Evolutionary conservation across 2,329 filamentous ascomycete species (phyloP), one percentile per base, ranked within the genome.

Genomic region (Pseudopithomyces chartarum): DNA sequence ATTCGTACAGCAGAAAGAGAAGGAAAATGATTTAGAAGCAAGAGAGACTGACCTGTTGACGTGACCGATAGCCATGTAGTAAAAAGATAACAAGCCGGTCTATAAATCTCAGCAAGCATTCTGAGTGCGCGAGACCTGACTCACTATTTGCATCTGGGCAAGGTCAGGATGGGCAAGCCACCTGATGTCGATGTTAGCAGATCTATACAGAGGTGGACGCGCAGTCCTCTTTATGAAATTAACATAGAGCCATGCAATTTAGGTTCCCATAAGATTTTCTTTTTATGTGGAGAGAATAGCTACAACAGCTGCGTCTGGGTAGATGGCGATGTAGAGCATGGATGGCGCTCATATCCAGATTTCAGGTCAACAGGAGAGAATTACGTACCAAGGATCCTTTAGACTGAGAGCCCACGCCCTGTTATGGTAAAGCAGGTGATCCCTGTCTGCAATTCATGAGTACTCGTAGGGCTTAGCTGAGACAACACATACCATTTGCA

Each of bases 11-110:
- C n/a, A n/a, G n/a, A n/a, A n/a, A n/a, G n/a, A n/a, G n/a, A n/a
- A n/a, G n/a, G n/a, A n/a, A n/a, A n/a, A n/a, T n/a, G n/a, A n/a
- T n/a, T n/a, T n/a, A n/a, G n/a, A n/a, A n/a, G n/a, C n/a, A n/a
- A n/a, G n/a, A n/a, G n/a, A n/a, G n/a, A 13, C 66, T 60, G 62
- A 79, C 77, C 76, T 63, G 53, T 73, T 78, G 15, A 78, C 67
- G 45, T 78, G 76, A 22, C 76, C 73, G 39, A 70, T 76, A 7
- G 70, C 59, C 47, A 78, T 59, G 36, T 76, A 75, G 58, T 79
- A 79, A 39, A 79, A 71, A 1, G 71, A 66, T 23, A 75, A 65
- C 13, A 80, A 63, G 7, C 69, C 68, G 19, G 23, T 26, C 19
- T 32, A 51, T 36, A n/a, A 58, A n/a, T n/a, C n/a, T n/a, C 20